A percentile compares a stretch with the other conserved stretches of the same genome.
These are phyloP conservation scores for Xylariales sp. DNA, from an alignment of 2,329 filamentous ascomycete species.

Conservation along the genomic window DNA sequence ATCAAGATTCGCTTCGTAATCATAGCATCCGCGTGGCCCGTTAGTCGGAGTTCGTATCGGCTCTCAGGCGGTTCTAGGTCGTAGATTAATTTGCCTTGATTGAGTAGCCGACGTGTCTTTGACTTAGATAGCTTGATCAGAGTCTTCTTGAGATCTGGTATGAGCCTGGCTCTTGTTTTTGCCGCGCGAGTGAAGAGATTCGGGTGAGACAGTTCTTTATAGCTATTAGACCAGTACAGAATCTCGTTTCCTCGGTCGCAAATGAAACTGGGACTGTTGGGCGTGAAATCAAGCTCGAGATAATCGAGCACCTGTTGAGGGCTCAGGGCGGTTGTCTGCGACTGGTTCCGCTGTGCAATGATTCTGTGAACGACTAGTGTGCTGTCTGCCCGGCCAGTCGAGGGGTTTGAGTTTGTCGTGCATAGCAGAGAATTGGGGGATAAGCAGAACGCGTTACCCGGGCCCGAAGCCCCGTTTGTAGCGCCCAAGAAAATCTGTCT, in stretches of 20 bases:
- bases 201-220: constrained; percentile 3
- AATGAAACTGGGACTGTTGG: neutral
- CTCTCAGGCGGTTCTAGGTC: constrained; percentile 13
- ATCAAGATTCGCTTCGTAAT: neutral
- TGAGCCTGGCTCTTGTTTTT: constrained; percentile 15
- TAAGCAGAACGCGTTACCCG: neutral
- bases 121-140: neutral
- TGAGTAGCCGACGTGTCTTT: neutral
- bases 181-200: constrained; percentile 9
- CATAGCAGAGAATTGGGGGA: neutral
- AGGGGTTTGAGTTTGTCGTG: neutral
- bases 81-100: neutral
- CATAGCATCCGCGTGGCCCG: neutral
- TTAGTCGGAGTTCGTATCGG: constrained; percentile 9
- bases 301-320: neutral
- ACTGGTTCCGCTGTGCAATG: too few species aligned
- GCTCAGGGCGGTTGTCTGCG: too few species aligned
- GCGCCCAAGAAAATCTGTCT: neutral
- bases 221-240: constrained; percentile 10
- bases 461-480: neutral
- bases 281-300: constrained; percentile 5
- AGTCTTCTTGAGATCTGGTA: constrained; percentile 5
- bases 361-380: neutral
- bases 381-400: neutral
- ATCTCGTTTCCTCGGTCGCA: neutral